These are phyloP conservation scores for Hyphodiscus hymeniophilus DNA, from an alignment of 495 filamentous ascomycete species.

Conservation along the genomic window DNA sequence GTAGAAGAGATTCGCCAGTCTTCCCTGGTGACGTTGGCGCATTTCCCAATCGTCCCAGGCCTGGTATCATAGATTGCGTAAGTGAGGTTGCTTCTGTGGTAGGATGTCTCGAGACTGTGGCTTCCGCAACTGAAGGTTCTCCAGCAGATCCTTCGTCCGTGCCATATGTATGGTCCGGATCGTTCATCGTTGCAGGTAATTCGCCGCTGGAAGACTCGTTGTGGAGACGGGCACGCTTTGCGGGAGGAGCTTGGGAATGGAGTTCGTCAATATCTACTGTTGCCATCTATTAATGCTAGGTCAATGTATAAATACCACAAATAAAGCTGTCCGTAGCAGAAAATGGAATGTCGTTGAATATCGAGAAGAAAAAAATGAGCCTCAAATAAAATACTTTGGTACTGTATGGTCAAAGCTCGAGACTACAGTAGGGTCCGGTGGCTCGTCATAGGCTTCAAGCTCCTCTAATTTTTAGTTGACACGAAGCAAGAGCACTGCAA, in stretches of 20 bases:
- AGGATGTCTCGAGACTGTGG: too few relatives aligned
- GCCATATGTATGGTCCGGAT: too few relatives aligned
- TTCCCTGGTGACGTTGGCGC: background rate
- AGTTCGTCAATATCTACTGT: conserved; percentile 4
- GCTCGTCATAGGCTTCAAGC: too few relatives aligned
- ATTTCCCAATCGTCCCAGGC: background rate
- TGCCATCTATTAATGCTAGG: background rate
- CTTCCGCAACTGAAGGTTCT: too few relatives aligned
- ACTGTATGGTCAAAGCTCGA: too few relatives aligned
- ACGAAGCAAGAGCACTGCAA: too few relatives aligned
- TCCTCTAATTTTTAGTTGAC: too few relatives aligned
- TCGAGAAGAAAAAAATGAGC: background rate
- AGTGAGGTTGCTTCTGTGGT: too few relatives aligned
- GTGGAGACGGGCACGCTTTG: conserved; percentile 12
- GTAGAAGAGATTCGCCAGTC: background rate
- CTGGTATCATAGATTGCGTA: background rate
- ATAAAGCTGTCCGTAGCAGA: background rate
- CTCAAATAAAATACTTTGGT: background rate
- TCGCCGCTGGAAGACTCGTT: background rate
- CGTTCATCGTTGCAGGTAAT: background rate
- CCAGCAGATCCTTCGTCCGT: too few relatives aligned
- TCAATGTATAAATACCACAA: background rate
- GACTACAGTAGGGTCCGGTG: too few relatives aligned
- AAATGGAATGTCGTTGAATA: background rate
- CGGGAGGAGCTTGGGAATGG: conserved; percentile 10